phyloP scores from a whole-genome alignment of 1,284 basidiomycete genomes.

The Rhizoctonia solani region DNA sequence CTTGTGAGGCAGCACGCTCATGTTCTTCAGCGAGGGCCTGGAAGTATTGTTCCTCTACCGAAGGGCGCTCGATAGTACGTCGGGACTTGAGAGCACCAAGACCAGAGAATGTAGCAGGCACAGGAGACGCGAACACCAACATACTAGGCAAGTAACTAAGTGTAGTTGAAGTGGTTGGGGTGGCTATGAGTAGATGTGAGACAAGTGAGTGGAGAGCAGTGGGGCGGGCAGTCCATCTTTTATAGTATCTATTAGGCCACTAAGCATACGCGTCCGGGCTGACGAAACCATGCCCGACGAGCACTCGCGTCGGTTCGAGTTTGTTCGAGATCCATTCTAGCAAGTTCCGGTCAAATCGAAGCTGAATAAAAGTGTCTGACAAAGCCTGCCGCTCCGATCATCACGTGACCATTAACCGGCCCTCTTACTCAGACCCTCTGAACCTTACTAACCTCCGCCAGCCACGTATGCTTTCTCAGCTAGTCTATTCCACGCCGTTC shows the following conservation, averaged over 20 bases:
- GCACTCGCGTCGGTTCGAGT: conserved; percentile 10
- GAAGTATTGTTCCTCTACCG: conserved; percentile 32
- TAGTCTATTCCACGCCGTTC: not conserved
- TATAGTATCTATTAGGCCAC: not conserved
- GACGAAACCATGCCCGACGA: not conserved
- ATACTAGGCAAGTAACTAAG: conserved; percentile 10
- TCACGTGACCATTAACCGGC: too few relatives aligned
- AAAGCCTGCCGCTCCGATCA: not conserved
- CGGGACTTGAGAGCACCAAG: conserved; percentile 11
- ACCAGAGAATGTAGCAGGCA: conserved; percentile 10
- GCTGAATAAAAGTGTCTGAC: conserved; percentile 8
- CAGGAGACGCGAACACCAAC: conserved; percentile 19
- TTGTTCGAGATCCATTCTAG: conserved; percentile 6
- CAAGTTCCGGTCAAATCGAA: conserved; percentile 11
- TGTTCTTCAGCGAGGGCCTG: conserved; percentile 32
- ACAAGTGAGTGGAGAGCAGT: not conserved
- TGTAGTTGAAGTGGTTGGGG: not conserved
- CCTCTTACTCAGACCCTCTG: not conserved
- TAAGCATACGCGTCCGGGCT: conserved; percentile 9
- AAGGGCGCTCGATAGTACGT: conserved; percentile 4
- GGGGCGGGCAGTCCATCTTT: not conserved
- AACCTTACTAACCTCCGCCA: too few relatives aligned
- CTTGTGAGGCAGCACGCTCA: conserved; percentile 26
- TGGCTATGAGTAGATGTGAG: not conserved
- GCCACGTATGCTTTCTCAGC: too few relatives aligned